Evolutionary conservation across 257 asterid species (phyloP), one percentile per base, ranked within the genome.

Genomic region (Solanum bukasovii): DNA sequence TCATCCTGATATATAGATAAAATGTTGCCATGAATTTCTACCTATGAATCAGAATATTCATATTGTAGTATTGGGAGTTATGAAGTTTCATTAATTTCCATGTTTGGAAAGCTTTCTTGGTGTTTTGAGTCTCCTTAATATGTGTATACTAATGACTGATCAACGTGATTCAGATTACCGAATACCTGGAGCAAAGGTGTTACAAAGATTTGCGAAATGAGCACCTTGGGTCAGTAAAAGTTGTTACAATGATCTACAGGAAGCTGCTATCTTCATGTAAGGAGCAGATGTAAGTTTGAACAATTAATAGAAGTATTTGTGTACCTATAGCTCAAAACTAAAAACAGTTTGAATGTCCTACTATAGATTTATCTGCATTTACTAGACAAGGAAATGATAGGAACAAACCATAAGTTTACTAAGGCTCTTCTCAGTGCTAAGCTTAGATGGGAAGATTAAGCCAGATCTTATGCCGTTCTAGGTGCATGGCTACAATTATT

Each of bases 211-310:
- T 92, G 91, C 90, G 93, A 63, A 89, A 90, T 68, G 92, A 90
- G 91, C 91, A 89, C 46, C 88, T 91, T 87, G 92, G 91, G 86
- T 92, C 92, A 21, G 92, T 91, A n/a, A 92, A 91, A 88, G 88
- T 90, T 65, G 92, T 92, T 85, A 86, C 91, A 85, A 75, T 86
- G 34, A 88, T 92, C 79, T 92, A 92, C 87, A 88, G 90, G 92
- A 92, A 90, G 74, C 89, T 91, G 88, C 85, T 92, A 86, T 90
- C 91, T 90, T 90, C 94, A 90, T 92, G 94, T 90, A 92, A 92
- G 93, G 94, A 90, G 88, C 94, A 91, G 88, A 91, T 92, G 93
- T 92, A 92, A 92, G 94, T 92, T 91, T 86, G 71, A 61, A 35
- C 70, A 31, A 42, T 78, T 88, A 13, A 31, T 65, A 34, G 61